Evolutionary conservation across 805 yeast genomes (phyloP), one percentile per base, ranked within the genome.

Genomic region (Candida endomychidarum): DNA sequence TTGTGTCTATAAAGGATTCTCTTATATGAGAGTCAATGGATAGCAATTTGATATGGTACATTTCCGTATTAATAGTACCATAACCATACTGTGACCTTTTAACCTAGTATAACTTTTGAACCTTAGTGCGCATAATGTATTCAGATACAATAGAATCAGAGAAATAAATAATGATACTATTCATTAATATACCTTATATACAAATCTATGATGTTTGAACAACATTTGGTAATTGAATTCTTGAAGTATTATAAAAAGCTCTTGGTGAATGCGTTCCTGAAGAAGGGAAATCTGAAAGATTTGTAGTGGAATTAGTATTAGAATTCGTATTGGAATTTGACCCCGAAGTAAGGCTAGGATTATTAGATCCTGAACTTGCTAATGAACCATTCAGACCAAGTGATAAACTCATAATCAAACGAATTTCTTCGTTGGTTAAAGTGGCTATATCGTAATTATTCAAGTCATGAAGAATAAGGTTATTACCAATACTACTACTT

Each of bases 151-250:
- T n/a, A n/a, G n/a, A n/a, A n/a, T n/a, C n/a, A n/a, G n/a, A n/a
- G n/a, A n/a, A n/a, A n/a, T n/a, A n/a, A n/a, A n/a, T n/a, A n/a
- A n/a, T n/a, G n/a, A n/a, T n/a, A n/a, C n/a, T n/a, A n/a, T n/a
- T n/a, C n/a, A n/a, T n/a, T n/a, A n/a, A n/a, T n/a, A n/a, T n/a
- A n/a, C n/a, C n/a, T n/a, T 21, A 21, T 21, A 21, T 21, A 21
- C 23, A 21, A n/a, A n/a, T n/a, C n/a, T n/a, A n/a, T n/a, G n/a
- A n/a, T n/a, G n/a, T n/a, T n/a, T n/a, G n/a, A 15, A 28, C 21
- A 21, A 20, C 30, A 25, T 34, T 25, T 2, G 38, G 38, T 20
- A 35, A 35, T 12, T 35, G 38, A 26, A 35, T 35, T 17, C 38
- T 35, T 5, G 38, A 12, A 9, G 38, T 35, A 27, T 34, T 24